These are phyloP conservation scores for Paramecium sonneborni DNA, from an alignment of 73 alveolate genomes.

Conservation along the genomic window DNA sequence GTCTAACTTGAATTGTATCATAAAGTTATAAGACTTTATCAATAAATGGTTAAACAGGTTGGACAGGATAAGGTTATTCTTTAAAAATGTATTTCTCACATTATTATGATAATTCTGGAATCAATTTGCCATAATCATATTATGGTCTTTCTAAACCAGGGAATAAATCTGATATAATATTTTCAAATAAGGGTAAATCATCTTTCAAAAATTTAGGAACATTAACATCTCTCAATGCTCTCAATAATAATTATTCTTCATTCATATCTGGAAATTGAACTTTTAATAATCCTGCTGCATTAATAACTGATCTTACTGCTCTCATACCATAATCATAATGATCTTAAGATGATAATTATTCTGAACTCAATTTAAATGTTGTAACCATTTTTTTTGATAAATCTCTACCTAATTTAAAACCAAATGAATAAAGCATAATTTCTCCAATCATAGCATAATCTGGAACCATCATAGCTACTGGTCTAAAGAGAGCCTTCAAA, in stretches of 20 bases:
- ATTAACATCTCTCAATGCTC: constrained; percentile 98
- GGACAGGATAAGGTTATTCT: constrained; percentile 58
- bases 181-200: constrained; percentile 98
- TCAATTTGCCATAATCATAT: constrained; percentile 83
- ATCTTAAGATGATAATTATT: constrained; percentile 95
- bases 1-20: constrained; percentile 99
- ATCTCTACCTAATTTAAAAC: constrained; percentile 63
- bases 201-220: constrained; percentile 98
- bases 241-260: constrained; percentile 92
- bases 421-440: constrained; percentile 68
- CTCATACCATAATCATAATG: constrained; percentile 99
- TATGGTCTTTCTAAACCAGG: constrained; percentile 97
- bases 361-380: constrained; percentile 89
- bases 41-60: constrained; percentile 89
- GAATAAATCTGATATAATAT: constrained; percentile 98
- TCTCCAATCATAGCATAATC: constrained; percentile 71
- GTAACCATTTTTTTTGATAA: constrained; percentile 68
- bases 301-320: constrained; percentile 98
- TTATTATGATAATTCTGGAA: not conserved
- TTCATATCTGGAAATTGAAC: constrained; percentile 85
- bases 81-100: constrained; percentile 87
- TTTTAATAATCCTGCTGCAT: constrained; percentile 99
- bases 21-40: constrained; percentile 95
- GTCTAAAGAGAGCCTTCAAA: constrained; percentile 77
- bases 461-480: constrained; percentile 76